Evolutionary conservation across 257 asterid species (phyloP).

Genomic region (Lycium ferocissimum): DNA sequence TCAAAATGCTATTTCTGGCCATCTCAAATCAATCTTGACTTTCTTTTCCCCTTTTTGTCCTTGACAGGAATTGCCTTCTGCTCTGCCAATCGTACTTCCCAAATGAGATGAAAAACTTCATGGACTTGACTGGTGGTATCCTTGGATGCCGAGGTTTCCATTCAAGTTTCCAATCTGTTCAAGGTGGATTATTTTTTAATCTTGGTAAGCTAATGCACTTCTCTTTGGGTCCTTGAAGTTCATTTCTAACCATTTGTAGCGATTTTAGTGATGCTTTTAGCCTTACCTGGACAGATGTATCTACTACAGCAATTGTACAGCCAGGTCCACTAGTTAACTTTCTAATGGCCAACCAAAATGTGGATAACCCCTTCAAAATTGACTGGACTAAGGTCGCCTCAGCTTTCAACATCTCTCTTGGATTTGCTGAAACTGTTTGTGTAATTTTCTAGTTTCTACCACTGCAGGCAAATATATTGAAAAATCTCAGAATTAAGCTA

Average conservation of each 20-base stretch:
- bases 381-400: conserved; percentile 56
- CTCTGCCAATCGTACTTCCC: conserved; percentile 51
- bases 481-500: conserved; percentile 50
- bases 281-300: conserved; percentile 46
- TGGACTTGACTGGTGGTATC: conserved; percentile 54
- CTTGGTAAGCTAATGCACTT: conserved; percentile 43
- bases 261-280: conserved; percentile 23
- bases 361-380: conserved; percentile 47
- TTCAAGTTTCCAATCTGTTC: conserved; percentile 54
- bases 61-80: conserved; percentile 54
- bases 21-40: neutral
- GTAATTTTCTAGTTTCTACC: neutral
- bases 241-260: neutral
- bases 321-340: conserved; percentile 57
- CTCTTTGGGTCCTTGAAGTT: neutral
- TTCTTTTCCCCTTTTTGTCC: neutral
- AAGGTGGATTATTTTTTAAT: conserved; percentile 58
- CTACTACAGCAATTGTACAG: conserved; percentile 50
- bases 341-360: conserved; percentile 53
- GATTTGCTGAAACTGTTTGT: conserved; percentile 1
- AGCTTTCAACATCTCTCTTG: conserved; percentile 1
- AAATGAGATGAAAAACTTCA: conserved; percentile 40
- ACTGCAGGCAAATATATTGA: conserved; percentile 53
- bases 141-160: conserved; percentile 58
- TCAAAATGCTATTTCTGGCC: neutral